These are phyloP conservation scores for Xylaria polymorpha DNA, from an alignment of 2,329 filamentous ascomycete genomes.

Conservation along the genomic window DNA sequence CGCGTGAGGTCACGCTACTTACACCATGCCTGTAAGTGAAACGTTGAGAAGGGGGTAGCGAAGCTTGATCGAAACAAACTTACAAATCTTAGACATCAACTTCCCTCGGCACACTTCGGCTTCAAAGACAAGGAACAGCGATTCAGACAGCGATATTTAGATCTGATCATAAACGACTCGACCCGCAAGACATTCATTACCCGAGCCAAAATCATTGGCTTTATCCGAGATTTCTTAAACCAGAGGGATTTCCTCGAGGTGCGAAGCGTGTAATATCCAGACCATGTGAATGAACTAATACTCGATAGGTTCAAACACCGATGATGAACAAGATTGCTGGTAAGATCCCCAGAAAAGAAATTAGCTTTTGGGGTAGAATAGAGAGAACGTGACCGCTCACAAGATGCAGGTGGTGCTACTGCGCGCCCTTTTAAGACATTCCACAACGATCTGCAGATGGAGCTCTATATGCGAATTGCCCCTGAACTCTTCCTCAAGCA, in stretches of 20 bases:
- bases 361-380: neutral
- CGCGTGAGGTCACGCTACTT: constrained; percentile 84
- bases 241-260: constrained; percentile 90
- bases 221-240: constrained; percentile 90
- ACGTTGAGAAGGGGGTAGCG: neutral
- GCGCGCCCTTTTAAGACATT: constrained; percentile 95
- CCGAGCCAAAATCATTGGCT: constrained; percentile 87
- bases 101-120: constrained; percentile 90
- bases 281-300: neutral
- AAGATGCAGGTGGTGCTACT: constrained; percentile 79
- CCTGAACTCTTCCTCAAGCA: constrained; percentile 98
- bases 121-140: constrained; percentile 96
- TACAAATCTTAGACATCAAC: constrained; percentile 67
- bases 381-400: neutral
- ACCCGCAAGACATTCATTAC: constrained; percentile 86
- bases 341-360: constrained; percentile 61
- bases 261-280: neutral
- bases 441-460: constrained; percentile 95
- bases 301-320: constrained; percentile 74
- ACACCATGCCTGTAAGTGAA: constrained; percentile 78
- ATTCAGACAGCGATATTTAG: constrained; percentile 92
- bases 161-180: constrained; percentile 95
- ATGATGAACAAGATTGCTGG: constrained; percentile 98
- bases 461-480: constrained; percentile 93
- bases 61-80: neutral